Evolutionary conservation across 257 asterid species (phyloP), one percentile per base, ranked within the genome.

Genomic region (Solanum appendiculatum): DNA sequence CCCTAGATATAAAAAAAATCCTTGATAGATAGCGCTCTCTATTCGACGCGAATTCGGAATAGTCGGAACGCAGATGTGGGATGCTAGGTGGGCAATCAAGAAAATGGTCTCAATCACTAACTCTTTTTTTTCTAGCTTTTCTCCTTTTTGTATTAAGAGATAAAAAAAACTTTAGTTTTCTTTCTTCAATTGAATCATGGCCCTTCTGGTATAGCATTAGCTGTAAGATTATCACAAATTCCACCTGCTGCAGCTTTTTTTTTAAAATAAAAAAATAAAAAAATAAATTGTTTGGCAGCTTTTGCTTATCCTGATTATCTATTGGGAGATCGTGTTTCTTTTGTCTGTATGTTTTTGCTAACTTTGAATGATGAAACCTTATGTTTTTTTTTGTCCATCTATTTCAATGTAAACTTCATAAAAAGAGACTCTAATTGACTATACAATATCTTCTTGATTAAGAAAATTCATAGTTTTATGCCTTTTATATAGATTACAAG

Each of bases 101-200:
- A 54, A 84, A 83, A 87, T 86, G 86, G 93, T 90, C 91, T 85
- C 78, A 88, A 82, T 89, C 90, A 87, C 83, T 78, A 88, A 82
- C 89, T 6, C 25, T 89, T 11, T 23, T 86, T 87, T 82, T 64
- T 77, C 68, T 68, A 75, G 56, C 77, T 84, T 29, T 74, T 87
- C 82, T 82, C 81, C 85, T 68, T 80, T 85, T 86, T 48, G 77
- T 72, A 81, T 86, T 44, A 63, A 73, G 37, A 83, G 68, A 36
- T 42, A 1, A 42, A 4, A 25, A n/a, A 42, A 36, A 25, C 58
- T 63, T 42, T 68, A 23, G 68, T 78, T 69, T 88, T 39, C 89
- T 90, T 91, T 91, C 93, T 91, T 89, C 86, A 82, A 86, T 81
- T 89, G 85, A 93, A 94, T 93, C 88, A 93, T 91, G 88, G 85